These are phyloP conservation scores for Microcera coccophila DNA, from an alignment of 2,329 filamentous ascomycete genomes.

Conservation along the genomic window DNA sequence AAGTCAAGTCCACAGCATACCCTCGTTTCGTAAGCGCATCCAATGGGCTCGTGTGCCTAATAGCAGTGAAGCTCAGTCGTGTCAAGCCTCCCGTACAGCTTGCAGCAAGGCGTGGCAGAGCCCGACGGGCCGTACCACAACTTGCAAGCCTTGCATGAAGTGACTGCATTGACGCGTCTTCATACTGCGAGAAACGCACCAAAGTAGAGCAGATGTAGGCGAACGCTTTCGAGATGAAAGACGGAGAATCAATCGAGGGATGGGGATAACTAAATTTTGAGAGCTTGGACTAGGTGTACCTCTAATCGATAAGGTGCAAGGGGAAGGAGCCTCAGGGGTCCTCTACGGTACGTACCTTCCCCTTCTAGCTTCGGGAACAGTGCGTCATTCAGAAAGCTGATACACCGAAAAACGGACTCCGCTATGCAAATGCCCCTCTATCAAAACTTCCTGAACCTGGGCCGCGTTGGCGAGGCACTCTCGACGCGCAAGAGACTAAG, in stretches of 20 bases:
- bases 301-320: slow-evolving; percentile 12
- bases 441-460: no score
- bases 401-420: slow-evolving; percentile 23
- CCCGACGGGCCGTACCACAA: slow-evolving; percentile 19
- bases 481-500: no score
- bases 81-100: slow-evolving; percentile 11
- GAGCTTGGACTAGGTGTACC: slow-evolving; percentile 25
- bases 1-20: slow-evolving; percentile 45
- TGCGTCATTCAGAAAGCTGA: slow-evolving; percentile 16
- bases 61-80: slow-evolving; percentile 14
- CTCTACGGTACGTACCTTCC: slow-evolving; percentile 17
- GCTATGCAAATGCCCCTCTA: slow-evolving; percentile 26
- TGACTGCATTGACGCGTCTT: slow-evolving; percentile 25
- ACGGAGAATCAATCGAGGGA: slow-evolving; percentile 1
- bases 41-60: slow-evolving; percentile 7
- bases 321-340: slow-evolving; percentile 6
- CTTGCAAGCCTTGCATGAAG: slow-evolving; percentile 28
- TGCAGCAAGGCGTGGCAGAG: slow-evolving; percentile 8
- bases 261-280: slow-evolving; percentile 9
- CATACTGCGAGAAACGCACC: slow-evolving; percentile 24
- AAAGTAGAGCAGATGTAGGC: slow-evolving; percentile 5
- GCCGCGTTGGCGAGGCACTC: no score
- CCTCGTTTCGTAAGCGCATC: slow-evolving; percentile 24
- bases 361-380: slow-evolving; percentile 1
- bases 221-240: no score